Conservation (phyloP, 345 rosid genomes). For the Cardamine resedifolia region DNA sequence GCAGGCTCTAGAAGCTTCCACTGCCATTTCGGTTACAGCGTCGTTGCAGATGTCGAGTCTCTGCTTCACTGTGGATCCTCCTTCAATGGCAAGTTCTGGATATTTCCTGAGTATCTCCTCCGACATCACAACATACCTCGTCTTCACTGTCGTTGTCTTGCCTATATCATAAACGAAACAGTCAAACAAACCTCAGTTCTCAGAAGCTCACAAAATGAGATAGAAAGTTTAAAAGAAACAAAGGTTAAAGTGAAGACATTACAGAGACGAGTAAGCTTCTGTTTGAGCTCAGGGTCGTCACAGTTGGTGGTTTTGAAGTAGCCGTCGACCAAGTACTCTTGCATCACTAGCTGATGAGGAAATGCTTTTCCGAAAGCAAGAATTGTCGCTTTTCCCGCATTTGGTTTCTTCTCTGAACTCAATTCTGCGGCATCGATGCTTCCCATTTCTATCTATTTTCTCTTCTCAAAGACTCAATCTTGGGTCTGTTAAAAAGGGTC, state of each 20-base stretch:
- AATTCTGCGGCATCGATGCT: slow-evolving; percentile 40
- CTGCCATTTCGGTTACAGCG: slow-evolving; percentile 89
- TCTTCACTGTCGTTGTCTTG: slow-evolving; percentile 91
- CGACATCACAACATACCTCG: slow-evolving; percentile 96
- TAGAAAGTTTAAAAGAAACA: not conserved
- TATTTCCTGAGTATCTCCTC: slow-evolving; percentile 81
- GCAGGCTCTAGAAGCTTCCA: slow-evolving; percentile 79
- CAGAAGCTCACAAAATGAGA: not conserved
- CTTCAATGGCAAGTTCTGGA: slow-evolving; percentile 84
- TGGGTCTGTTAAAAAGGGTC: slow-evolving; percentile 21
- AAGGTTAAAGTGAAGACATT: slow-evolving; percentile 29
- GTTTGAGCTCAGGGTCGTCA: slow-evolving; percentile 83
- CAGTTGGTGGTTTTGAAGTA: slow-evolving; percentile 89
- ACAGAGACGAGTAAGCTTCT: slow-evolving; percentile 89
- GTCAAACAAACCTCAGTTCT: slow-evolving; percentile 4
- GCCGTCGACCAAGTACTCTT: slow-evolving; percentile 88
- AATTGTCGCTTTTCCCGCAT: slow-evolving; percentile 73
- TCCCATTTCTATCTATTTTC: slow-evolving; percentile 49
- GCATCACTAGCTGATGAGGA: slow-evolving; percentile 97
- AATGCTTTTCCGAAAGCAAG: slow-evolving; percentile 90
- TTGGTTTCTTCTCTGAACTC: slow-evolving; percentile 41
- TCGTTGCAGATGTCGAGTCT: slow-evolving; percentile 72
- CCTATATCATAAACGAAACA: slow-evolving; percentile 47
- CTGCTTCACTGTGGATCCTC: slow-evolving; percentile 80
- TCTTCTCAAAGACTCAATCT: slow-evolving; percentile 9